Base-by-base conservation (phyloP, 805 yeast genomes). In the Geotrichum ghanense region DNA sequence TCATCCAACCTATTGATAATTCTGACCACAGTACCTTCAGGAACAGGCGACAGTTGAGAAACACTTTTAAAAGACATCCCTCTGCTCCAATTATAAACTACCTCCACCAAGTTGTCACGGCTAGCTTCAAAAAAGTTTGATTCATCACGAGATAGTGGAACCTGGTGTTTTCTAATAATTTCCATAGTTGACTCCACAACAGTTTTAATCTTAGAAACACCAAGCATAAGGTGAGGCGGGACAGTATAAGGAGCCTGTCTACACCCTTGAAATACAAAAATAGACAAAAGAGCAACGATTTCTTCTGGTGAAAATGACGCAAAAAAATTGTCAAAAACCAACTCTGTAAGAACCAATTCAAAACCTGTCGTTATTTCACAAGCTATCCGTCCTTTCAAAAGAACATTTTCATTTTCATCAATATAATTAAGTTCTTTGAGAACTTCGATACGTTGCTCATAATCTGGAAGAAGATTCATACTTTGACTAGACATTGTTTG, bases 81-180 rank as follows among this genome's bases (percentile, higher is more conserved):
- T 53, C 95, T 73, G 1, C 97, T 96, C 98, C 98, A 92, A 65
- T 92, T 97, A 61, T 90, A 92, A 3, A 90, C 95, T 10, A 87
- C 95, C 61, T 89, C 92, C 65, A 87, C 84, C 57, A 92, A 71
- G 0, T 90, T 95, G 64, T 92, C 92, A 53, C 97, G 71, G 56
- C 86, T 81, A 52, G 81, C 75, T 48, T 86, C 94, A 53, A 81
- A 66, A 57, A 90, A 92, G 50, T 82, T 83, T 56, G n/a, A 12
- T n/a, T 90, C 97, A 45, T 90, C 97, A 9, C 80, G 71, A 0
- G 95, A 84, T 53, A 87, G 66, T 17, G 81, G 69, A 16, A 26
- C 34, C 90, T 85, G 60, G 83, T 88, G 50, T 81, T 76, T 39
- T 73, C 72, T 41, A 73, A 73, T 55, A 77, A 87, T 1, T 83